phyloP scores from a whole-genome alignment of 495 filamentous ascomycete genomes.

The Aspergillus hancockii region DNA sequence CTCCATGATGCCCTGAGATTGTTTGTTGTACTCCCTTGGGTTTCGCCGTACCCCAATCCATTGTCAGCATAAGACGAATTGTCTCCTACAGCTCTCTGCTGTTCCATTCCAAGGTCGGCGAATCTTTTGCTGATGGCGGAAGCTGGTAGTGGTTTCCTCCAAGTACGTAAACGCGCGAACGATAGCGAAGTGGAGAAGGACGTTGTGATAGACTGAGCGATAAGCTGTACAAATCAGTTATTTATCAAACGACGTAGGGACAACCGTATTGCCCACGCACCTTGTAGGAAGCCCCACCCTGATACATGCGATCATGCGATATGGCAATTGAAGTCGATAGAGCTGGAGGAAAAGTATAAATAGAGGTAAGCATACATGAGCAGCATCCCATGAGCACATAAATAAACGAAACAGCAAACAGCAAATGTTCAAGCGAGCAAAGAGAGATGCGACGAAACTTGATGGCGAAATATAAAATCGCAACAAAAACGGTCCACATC shows the following conservation, averaged over 20 bases:
- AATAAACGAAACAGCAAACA: constrained; percentile 2
- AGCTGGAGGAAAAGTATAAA: background rate
- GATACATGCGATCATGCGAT: constrained; percentile 13
- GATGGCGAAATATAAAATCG: constrained; percentile 10
- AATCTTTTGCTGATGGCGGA: background rate
- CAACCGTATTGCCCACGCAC: constrained; percentile 8
- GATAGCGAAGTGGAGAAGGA: background rate
- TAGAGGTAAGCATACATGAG: background rate
- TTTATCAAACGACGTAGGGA: background rate
- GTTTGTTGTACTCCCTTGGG: background rate
- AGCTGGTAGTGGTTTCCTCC: background rate
- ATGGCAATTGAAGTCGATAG: constrained; percentile 7
- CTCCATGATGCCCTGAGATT: constrained; percentile 15
- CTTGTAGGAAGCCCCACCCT: constrained; percentile 19
- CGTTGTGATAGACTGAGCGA: background rate
- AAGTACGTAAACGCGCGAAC: background rate
- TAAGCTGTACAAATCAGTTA: constrained; percentile 13
- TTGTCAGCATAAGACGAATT: constrained; percentile 5
- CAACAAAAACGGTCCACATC: constrained; percentile 9
- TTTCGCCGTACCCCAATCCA: background rate
- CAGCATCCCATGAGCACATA: background rate
- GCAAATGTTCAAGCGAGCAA: background rate
- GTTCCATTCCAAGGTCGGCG: constrained; percentile 8
- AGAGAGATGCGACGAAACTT: background rate
- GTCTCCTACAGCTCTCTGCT: constrained; percentile 5